Evolutionary conservation across 2,329 filamentous ascomycete species (phyloP).

Genomic region (Lojkania enalia): DNA sequence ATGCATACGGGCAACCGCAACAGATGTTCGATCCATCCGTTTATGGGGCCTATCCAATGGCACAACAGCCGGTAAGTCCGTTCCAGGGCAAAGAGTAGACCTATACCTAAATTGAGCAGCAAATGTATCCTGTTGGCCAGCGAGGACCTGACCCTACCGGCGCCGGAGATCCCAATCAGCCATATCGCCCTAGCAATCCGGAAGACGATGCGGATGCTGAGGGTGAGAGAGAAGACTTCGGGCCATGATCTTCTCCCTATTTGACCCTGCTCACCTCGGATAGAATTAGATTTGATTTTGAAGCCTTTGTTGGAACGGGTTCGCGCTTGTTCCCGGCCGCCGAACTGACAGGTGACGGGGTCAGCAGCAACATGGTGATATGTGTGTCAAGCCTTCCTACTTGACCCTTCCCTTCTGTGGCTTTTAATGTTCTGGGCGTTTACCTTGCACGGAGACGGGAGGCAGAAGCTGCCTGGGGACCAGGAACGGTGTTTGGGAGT

Average conservation of each 20-base stretch:
- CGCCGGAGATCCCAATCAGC: constrained; percentile 42
- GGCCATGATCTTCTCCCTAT: constrained; percentile 20
- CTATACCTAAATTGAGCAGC: constrained; percentile 7
- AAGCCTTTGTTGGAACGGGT: too few relatives aligned
- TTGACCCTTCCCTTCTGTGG: too few relatives aligned
- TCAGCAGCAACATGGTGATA: too few relatives aligned
- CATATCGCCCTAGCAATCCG: constrained; percentile 40
- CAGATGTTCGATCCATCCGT: constrained; percentile 83
- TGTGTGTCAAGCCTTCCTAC: too few relatives aligned
- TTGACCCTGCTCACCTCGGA: too few relatives aligned
- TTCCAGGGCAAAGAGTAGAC: background rate
- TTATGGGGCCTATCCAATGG: constrained; percentile 79
- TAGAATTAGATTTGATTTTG: too few relatives aligned
- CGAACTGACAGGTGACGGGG: too few relatives aligned
- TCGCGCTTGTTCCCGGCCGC: too few relatives aligned
- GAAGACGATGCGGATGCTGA: constrained; percentile 46
- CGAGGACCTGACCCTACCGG: constrained; percentile 43
- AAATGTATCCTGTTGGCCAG: constrained; percentile 46
- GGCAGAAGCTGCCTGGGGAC: constrained; percentile 11
- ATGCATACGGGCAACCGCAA: constrained; percentile 72
- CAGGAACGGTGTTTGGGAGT: constrained; percentile 27
- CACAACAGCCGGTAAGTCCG: constrained; percentile 74
- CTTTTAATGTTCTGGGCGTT: too few relatives aligned
- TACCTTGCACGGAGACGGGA: constrained; percentile 8
- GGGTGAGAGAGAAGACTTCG: constrained; percentile 46